These are phyloP conservation scores for Pseudocercospora pini-densiflorae DNA, from an alignment of 2,329 filamentous ascomycete genomes.

Conservation along the genomic window DNA sequence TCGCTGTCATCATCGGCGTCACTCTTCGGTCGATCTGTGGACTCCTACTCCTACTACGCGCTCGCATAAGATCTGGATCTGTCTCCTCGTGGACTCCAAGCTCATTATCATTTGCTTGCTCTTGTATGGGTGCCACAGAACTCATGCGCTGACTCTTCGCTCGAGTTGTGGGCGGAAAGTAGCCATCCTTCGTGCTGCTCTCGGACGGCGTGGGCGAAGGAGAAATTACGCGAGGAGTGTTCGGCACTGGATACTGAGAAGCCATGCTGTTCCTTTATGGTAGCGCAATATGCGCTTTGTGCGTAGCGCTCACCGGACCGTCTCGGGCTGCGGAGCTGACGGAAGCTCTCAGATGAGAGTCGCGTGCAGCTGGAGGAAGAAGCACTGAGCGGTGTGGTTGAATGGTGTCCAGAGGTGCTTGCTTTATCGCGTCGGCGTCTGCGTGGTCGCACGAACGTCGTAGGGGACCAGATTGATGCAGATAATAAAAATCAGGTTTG, in stretches of 20 bases:
- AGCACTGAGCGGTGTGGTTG: constrained; percentile 1
- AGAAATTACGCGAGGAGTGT: constrained; percentile 85
- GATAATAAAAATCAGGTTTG: constrained; percentile 21
- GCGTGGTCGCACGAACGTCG: constrained; percentile 1
- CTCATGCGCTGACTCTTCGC: constrained; percentile 70
- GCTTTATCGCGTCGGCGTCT: not conserved
- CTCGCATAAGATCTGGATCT: constrained; percentile 58
- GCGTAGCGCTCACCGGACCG: constrained; percentile 15
- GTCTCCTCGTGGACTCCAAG: constrained; percentile 41
- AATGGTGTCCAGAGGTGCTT: not conserved
- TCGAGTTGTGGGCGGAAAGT: constrained; percentile 77
- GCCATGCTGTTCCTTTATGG: constrained; percentile 25
- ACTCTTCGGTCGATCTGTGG: constrained; percentile 54
- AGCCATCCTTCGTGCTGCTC: constrained; percentile 58
- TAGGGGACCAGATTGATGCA: not conserved
- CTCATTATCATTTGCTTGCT: constrained; percentile 50
- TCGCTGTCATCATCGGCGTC: constrained; percentile 27
- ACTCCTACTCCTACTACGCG: constrained; percentile 73
- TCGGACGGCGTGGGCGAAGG: constrained; percentile 79
- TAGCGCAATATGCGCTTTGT: constrained; percentile 16
- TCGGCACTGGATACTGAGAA: constrained; percentile 65
- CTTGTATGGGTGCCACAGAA: constrained; percentile 65
- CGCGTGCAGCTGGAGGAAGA: constrained; percentile 10
- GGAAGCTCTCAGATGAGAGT: constrained; percentile 9
- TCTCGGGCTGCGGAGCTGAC: constrained; percentile 14